Percentiles rank a stretch among this genome's conserved stretches.
Evolutionary conservation across 2,329 filamentous ascomycete genomes (phyloP).

Genomic region (Magnaporthiopsis poae): DNA sequence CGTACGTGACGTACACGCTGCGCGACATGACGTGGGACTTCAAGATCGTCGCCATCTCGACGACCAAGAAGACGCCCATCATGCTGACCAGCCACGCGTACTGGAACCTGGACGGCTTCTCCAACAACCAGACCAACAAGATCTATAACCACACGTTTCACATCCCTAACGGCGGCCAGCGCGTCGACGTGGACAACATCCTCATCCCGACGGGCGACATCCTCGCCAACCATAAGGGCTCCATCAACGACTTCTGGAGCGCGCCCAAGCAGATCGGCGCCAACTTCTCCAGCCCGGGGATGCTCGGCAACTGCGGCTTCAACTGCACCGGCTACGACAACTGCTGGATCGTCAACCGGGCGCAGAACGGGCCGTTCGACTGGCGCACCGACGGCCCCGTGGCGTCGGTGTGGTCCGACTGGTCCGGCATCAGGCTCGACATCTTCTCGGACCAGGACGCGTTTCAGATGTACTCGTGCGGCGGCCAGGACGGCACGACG

Average conservation of each 20-base stretch:
- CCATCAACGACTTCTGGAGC: conserved; percentile 75
- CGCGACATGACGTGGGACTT: conserved; percentile 59
- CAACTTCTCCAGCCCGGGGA: conserved; percentile 49
- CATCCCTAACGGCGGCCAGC: conserved; percentile 62
- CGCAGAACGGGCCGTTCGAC: conserved; percentile 45
- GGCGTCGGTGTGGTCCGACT: conserved; percentile 59
- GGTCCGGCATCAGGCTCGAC: conserved; percentile 75
- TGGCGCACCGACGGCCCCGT: conserved; percentile 52
- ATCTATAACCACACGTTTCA: conserved; percentile 63
- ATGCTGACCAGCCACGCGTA: conserved; percentile 69
- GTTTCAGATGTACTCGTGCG: conserved; percentile 81
- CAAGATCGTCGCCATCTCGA: conserved; percentile 60
- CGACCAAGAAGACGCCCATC: conserved; percentile 69
- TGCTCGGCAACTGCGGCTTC: conserved; percentile 66
- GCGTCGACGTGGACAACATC: conserved; percentile 59
- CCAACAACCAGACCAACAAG: conserved; percentile 57
- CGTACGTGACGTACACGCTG: conserved; percentile 65
- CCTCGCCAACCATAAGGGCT: conserved; percentile 53
- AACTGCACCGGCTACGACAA: conserved; percentile 76
- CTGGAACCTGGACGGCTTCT: conserved; percentile 75
- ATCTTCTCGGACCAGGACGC: conserved; percentile 76
- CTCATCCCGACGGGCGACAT: conserved; percentile 70
- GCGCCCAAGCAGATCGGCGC: conserved; percentile 68
- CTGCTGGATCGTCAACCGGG: conserved; percentile 60
- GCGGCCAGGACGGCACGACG: conserved; percentile 60